These are phyloP conservation scores for Neopestalotiopsis clavispora DNA, from an alignment of 2,329 filamentous ascomycete species.

Conservation along the genomic window DNA sequence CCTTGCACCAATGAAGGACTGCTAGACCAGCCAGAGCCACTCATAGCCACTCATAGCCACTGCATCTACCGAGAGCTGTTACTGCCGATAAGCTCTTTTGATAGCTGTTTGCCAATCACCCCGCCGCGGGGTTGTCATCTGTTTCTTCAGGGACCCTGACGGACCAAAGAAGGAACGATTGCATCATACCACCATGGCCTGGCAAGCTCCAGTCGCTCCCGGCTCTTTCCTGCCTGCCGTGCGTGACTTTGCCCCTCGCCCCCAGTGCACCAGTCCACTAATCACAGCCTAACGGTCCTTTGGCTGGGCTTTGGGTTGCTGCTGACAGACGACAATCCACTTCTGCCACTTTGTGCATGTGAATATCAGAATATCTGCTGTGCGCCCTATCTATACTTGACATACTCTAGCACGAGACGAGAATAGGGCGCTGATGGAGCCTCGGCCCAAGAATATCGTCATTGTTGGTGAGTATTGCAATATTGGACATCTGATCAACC, in stretches of 20 bases:
- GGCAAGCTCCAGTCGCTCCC: neutral
- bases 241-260: neutral
- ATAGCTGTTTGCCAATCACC: neutral
- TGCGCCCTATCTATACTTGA: neutral
- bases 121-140: neutral
- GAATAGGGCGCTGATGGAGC: conserved; percentile 16
- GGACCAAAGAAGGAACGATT: neutral
- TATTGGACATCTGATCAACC: conserved; percentile 8
- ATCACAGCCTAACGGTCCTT: neutral
- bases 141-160: neutral
- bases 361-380: neutral
- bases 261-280: neutral
- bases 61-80: too few relatives aligned
- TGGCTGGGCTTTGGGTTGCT: neutral
- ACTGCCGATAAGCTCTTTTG: neutral
- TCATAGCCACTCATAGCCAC: too few relatives aligned
- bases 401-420: neutral
- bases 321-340: neutral
- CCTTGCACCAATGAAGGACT: neutral
- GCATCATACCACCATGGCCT: neutral
- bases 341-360: conserved; percentile 5
- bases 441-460: conserved; percentile 20
- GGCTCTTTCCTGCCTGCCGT: too few relatives aligned
- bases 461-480: conserved; percentile 39
- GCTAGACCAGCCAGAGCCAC: neutral